Conservation (phyloP, 2,329 filamentous ascomycete species). For the Penicillium sumatraense region DNA sequence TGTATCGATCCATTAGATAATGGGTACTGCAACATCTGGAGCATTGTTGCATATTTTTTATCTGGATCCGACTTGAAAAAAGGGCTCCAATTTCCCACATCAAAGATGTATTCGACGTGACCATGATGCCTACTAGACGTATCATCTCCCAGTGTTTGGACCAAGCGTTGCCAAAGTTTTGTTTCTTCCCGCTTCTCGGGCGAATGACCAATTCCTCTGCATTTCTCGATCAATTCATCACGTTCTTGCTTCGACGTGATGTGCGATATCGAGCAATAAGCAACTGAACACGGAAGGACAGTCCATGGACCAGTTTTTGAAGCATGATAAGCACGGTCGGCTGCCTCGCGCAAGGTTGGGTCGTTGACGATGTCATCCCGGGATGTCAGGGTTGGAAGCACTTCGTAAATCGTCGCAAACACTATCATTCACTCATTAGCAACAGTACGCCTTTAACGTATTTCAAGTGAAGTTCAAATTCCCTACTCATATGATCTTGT, state of each 20-base stretch:
- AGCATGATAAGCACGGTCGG: slow-evolving; percentile 17
- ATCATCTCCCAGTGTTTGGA: not conserved
- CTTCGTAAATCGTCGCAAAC: slow-evolving; percentile 38
- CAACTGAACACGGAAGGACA: slow-evolving; percentile 26
- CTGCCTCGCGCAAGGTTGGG: slow-evolving; percentile 9
- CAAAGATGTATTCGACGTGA: slow-evolving; percentile 57
- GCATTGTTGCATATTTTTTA: slow-evolving; percentile 55
- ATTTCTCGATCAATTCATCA: not conserved
- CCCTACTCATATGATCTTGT: slow-evolving; percentile 50
- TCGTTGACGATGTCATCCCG: slow-evolving; percentile 19
- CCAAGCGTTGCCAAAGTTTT: not conserved
- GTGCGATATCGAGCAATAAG: slow-evolving; percentile 21
- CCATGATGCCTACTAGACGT: slow-evolving; percentile 36
- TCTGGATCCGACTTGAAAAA: slow-evolving; percentile 36
- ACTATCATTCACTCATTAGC: too few relatives aligned
- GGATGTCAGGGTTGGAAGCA: slow-evolving; percentile 19
- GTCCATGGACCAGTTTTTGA: slow-evolving; percentile 23
- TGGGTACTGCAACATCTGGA: slow-evolving; percentile 58
- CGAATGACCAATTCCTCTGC: not conserved
- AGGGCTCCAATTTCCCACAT: slow-evolving; percentile 54
- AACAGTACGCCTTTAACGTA: too few relatives aligned
- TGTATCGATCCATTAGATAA: slow-evolving; percentile 57
- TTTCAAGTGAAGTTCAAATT: too few relatives aligned
- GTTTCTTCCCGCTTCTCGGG: not conserved
- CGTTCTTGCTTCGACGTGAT: slow-evolving; percentile 1